Base-by-base conservation (phyloP, 2,329 filamentous ascomycete species). In the Cyphellophora attinorum region DNA sequence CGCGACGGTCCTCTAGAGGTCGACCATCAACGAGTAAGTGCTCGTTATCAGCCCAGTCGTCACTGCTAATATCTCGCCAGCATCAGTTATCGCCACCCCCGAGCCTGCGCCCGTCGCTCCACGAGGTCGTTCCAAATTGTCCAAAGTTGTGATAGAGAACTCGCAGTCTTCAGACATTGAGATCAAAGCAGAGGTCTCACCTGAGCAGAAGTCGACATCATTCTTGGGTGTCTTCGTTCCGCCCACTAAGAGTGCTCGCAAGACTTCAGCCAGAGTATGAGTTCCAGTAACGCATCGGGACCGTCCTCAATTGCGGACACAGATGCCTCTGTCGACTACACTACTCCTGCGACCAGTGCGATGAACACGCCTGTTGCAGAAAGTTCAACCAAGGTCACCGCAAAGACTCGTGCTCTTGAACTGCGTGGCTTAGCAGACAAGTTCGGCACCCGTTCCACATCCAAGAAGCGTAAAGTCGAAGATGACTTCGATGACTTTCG, bases 341-440 rank as follows among this genome's bases (percentile, higher is more conserved):
- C 74, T 39, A 81, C 78, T 3, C 76, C 76, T 4, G 70, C 64
- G 23, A 81, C 78, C 13, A 79, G 73, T 53, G 62, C 67, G 35
- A 59, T 64, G 30, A 63, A 61, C 12, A 79, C 75, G 6, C 75
- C 74, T 3, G 31, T 34, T 4, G 19, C 12, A n/a, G 19, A 23
- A 14, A 23, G 34, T 12, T 42, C 39, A 17, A 12, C 37, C 13
- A 44, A 31, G 18, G 50, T 66, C n/a, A 60, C 57, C 45, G 61
- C 66, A 15, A 58, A 64, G 8, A 58, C 59, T 27, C 64, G 65
- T 35, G 62, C 60, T n/a, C 56, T 58, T 31, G 58, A 63, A 39
- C 55, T 73, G 28, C 62, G 58, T 29, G 59, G 35, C 58, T 46
- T 43, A 6, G 68, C 56, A 58, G 67, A 32, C 70, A 63, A 41